Percentiles rank a stretch among this genome's conserved stretches.
Conservation (phyloP, 2,329 filamentous ascomycete species). For the Verticillium dahliae region DNA sequence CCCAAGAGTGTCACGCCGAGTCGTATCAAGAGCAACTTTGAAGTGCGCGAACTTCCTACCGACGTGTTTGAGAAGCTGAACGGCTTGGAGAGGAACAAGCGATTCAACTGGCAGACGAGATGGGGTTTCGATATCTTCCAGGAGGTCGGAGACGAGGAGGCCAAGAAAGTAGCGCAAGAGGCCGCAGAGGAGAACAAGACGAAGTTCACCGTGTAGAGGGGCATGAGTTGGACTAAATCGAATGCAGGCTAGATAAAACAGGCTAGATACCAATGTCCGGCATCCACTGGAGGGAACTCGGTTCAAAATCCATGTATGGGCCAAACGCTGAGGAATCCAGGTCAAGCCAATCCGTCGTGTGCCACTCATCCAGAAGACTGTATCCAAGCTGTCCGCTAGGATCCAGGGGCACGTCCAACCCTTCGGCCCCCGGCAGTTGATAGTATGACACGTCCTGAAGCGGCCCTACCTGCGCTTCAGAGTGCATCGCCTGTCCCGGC, state of each 20-base stretch:
- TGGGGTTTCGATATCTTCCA: slow-evolving; percentile 40
- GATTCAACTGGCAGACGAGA: slow-evolving; percentile 32
- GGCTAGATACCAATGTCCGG: slow-evolving; percentile 5
- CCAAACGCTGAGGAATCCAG: slow-evolving; percentile 15
- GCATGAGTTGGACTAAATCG: too few relatives aligned
- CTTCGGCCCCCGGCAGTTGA: not conserved
- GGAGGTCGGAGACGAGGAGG: slow-evolving; percentile 28
- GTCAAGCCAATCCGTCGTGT: slow-evolving; percentile 10
- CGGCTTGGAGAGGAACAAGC: slow-evolving; percentile 31
- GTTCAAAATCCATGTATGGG: slow-evolving; percentile 10
- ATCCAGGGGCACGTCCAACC: not conserved
- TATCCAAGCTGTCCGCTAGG: not conserved
- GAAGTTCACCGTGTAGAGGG: slow-evolving; percentile 21
- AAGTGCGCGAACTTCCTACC: slow-evolving; percentile 27
- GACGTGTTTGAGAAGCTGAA: slow-evolving; percentile 29
- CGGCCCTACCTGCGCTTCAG: not conserved
- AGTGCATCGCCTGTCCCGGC: not conserved
- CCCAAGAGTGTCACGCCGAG: slow-evolving; percentile 64
- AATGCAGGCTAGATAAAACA: not conserved
- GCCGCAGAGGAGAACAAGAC: slow-evolving; percentile 26
- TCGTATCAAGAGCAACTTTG: slow-evolving; percentile 60
- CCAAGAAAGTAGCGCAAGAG: slow-evolving; percentile 24
- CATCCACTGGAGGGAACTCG: slow-evolving; percentile 9
- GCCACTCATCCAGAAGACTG: slow-evolving; percentile 9
- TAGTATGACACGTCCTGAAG: not conserved